phyloP scores from a whole-genome alignment of 495 filamentous ascomycete genomes.

The Evernia prunastri region DNA sequence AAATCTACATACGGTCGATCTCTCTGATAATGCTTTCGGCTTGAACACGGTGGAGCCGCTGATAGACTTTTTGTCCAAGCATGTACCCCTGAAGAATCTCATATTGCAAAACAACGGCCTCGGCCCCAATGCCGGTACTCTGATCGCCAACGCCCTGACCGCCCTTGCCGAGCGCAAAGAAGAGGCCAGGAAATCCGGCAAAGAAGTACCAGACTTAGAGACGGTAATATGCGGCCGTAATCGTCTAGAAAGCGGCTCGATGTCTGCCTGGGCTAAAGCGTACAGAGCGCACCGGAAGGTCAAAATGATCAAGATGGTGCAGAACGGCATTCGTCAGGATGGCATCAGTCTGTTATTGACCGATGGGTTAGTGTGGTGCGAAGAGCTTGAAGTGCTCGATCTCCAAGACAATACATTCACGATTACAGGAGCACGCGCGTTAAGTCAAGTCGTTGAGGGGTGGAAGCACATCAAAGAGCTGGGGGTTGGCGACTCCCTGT shows the following conservation, averaged over 20 bases:
- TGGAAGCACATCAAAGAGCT: slow-evolving; percentile 78
- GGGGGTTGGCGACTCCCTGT: slow-evolving; percentile 81
- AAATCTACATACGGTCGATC: slow-evolving; percentile 81
- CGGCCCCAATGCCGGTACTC: slow-evolving; percentile 77
- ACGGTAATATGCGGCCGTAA: slow-evolving; percentile 95
- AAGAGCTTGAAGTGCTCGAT: slow-evolving; percentile 65
- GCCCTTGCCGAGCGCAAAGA: slow-evolving; percentile 77
- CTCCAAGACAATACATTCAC: slow-evolving; percentile 98
- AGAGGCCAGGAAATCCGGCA: slow-evolving; percentile 56
- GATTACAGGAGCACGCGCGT: slow-evolving; percentile 64
- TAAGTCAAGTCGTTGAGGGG: slow-evolving; percentile 62
- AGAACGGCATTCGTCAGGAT: slow-evolving; percentile 94
- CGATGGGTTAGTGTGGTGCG: slow-evolving; percentile 64
- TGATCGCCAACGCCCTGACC: slow-evolving; percentile 71
- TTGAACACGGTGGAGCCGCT: slow-evolving; percentile 81
- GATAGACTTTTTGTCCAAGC: slow-evolving; percentile 75
- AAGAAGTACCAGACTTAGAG: slow-evolving; percentile 72
- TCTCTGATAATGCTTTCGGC: slow-evolving; percentile 97
- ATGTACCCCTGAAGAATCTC: slow-evolving; percentile 82
- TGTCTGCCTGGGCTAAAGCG: slow-evolving; percentile 86
- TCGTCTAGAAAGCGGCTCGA: slow-evolving; percentile 87
- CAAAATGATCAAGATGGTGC: slow-evolving; percentile 90
- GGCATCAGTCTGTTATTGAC: slow-evolving; percentile 72
- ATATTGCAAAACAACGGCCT: slow-evolving; percentile 98
- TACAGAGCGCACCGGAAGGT: slow-evolving; percentile 72